Evolutionary conservation across 148 eudicot genomes (phyloP), one percentile per base, ranked within the genome.

Genomic region (Gaultheria prostrata): DNA sequence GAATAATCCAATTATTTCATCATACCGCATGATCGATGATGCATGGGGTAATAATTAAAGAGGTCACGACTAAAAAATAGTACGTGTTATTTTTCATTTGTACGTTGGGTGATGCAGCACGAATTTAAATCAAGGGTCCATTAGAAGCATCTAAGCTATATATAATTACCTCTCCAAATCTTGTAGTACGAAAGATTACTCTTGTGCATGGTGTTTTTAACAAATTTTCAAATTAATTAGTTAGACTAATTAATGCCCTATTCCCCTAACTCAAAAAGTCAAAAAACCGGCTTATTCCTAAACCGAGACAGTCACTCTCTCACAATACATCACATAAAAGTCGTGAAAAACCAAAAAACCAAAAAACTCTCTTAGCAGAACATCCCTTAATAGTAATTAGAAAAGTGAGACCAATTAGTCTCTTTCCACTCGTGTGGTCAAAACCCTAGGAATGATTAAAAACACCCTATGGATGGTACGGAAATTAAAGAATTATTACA

Each of bases 351-450:
- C n/a, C n/a, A n/a, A n/a, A n/a, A n/a, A n/a, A n/a, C n/a, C n/a
- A n/a, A n/a, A n/a, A n/a, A n/a, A n/a, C n/a, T n/a, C n/a, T n/a
- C n/a, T n/a, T n/a, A n/a, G n/a, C n/a, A n/a, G n/a, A n/a, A n/a
- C n/a, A n/a, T n/a, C n/a, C n/a, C n/a, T n/a, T n/a, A n/a, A n/a
- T n/a, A 39, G 6, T 39, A 8, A 7, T 61, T 21, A 61, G 3
- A 35, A 35, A 74, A 43, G 50, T 39, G 49, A 24, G 26, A 74
- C 26, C 77, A 74, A 43, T 48, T 54, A 77, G 80, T 26, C 72
- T 54, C 7, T 72, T 30, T 50, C 78, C 84, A 82, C 78, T 54
- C 84, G 69, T 82, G 84, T 20, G 76, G 84, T 82, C 78, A 82
- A 72, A 72, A 82, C 84, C 74, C 20, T 28, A 21, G 54, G 15